Conservation (phyloP, 768 basidiomycete genomes). For the Boletellus ananiceps region DNA sequence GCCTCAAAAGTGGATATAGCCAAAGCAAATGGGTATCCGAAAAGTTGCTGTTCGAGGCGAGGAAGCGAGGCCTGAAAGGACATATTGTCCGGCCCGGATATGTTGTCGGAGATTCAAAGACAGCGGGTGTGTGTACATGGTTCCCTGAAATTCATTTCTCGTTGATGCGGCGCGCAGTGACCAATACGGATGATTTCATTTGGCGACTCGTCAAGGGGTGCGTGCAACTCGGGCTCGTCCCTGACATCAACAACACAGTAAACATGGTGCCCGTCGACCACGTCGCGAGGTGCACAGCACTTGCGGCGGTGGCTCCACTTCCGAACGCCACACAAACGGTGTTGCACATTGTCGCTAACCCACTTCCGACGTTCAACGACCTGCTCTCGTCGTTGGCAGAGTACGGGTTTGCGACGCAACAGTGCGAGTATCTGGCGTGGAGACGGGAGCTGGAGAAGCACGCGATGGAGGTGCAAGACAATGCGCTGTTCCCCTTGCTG, state of each 20-base stretch:
- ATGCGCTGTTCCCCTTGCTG: slow-evolving; percentile 93
- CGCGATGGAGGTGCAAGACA: slow-evolving; percentile 91
- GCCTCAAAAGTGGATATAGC: slow-evolving; percentile 89
- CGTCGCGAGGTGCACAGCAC: slow-evolving; percentile 77
- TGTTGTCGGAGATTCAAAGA: slow-evolving; percentile 86
- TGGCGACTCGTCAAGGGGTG: slow-evolving; percentile 99
- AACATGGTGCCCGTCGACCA: slow-evolving; percentile 99
- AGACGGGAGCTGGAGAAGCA: slow-evolving; percentile 89
- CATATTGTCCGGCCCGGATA: slow-evolving; percentile 93
- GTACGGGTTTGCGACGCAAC: slow-evolving; percentile 77
- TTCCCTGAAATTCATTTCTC: background rate
- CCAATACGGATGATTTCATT: slow-evolving; percentile 98
- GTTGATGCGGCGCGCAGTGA: slow-evolving; percentile 48
- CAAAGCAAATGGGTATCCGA: slow-evolving; percentile 99
- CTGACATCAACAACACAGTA: slow-evolving; percentile 96
- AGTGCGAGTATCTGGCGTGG: slow-evolving; percentile 91
- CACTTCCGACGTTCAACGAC: slow-evolving; percentile 85
- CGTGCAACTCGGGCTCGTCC: slow-evolving; percentile 91
- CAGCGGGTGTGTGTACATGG: slow-evolving; percentile 59
- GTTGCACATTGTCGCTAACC: slow-evolving; percentile 81
- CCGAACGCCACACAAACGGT: slow-evolving; percentile 49
- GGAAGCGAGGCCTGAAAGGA: slow-evolving; percentile 75
- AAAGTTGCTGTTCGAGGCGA: slow-evolving; percentile 89
- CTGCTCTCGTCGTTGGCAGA: slow-evolving; percentile 66
- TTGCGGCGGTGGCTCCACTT: slow-evolving; percentile 65